These are phyloP conservation scores for Coniella vitis DNA, from an alignment of 2,329 filamentous ascomycete genomes.

Conservation along the genomic window DNA sequence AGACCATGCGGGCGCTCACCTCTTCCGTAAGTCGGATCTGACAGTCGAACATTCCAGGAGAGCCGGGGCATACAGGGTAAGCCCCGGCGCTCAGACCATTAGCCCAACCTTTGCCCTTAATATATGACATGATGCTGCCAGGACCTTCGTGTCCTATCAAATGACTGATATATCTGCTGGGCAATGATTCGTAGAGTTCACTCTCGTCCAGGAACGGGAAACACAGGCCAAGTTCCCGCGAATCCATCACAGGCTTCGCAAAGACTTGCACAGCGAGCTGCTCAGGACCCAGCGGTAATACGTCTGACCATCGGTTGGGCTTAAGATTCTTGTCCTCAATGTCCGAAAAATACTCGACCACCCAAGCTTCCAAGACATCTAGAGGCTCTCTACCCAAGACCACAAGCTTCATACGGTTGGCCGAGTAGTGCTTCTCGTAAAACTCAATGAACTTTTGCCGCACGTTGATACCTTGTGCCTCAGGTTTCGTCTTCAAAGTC, in stretches of 20 bases:
- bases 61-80: slow-evolving; percentile 69
- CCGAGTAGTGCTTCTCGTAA: slow-evolving; percentile 82
- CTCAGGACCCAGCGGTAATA: slow-evolving; percentile 41
- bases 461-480: slow-evolving; percentile 74
- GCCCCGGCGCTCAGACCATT: slow-evolving; percentile 75
- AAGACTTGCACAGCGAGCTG: slow-evolving; percentile 65
- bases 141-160: slow-evolving; percentile 89
- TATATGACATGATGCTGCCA: slow-evolving; percentile 82
- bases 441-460: slow-evolving; percentile 90
- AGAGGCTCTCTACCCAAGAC: slow-evolving; percentile 76
- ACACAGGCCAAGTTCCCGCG: slow-evolving; percentile 67
- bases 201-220: slow-evolving; percentile 88
- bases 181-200: slow-evolving; percentile 68
- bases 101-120: slow-evolving; percentile 87
- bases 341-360: slow-evolving; percentile 71
- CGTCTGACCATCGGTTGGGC: slow-evolving; percentile 47
- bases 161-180: slow-evolving; percentile 79
- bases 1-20: too few relatives aligned
- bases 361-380: slow-evolving; percentile 78
- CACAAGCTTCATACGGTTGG: slow-evolving; percentile 89
- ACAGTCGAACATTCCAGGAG: slow-evolving; percentile 70
- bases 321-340: slow-evolving; percentile 76
- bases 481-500: slow-evolving; percentile 75
- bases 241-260: slow-evolving; percentile 88
- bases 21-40: slow-evolving; percentile 77